A percentile compares a stretch with the other conserved stretches of the same genome.
Conservation (phyloP, 2,329 filamentous ascomycete genomes). For the Plectosphaerella plurivora region DNA sequence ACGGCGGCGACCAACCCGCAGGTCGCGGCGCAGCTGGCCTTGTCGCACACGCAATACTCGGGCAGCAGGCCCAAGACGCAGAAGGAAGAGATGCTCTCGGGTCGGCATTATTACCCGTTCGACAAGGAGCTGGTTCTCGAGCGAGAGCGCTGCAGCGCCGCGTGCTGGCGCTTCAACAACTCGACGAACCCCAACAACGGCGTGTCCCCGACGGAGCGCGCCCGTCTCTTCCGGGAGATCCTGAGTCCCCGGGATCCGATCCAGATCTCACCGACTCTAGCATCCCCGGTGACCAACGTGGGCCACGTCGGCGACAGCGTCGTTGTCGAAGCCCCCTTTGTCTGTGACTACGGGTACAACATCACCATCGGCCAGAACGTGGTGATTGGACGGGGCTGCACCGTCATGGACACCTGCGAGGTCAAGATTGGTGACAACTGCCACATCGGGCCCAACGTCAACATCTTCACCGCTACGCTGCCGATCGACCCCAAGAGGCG, state of each 20-base stretch:
- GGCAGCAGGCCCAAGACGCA: constrained; percentile 51
- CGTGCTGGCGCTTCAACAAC: constrained; percentile 83
- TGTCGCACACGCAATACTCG: constrained; percentile 49
- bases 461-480: constrained; percentile 72
- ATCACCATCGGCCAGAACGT: constrained; percentile 83
- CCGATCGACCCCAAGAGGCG: constrained; percentile 69
- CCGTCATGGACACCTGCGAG: constrained; percentile 79
- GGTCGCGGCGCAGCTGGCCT: constrained; percentile 53
- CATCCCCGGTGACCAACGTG: constrained; percentile 45
- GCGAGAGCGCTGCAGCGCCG: constrained; percentile 76
- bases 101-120: constrained; percentile 74
- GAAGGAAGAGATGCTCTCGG: constrained; percentile 85
- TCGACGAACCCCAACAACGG: constrained; percentile 70
- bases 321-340: constrained; percentile 82
- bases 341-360: constrained; percentile 94
- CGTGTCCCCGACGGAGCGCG: constrained; percentile 63
- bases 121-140: constrained; percentile 75
- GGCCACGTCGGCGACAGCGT: constrained; percentile 71
- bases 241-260: constrained; percentile 57
- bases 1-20: constrained; percentile 39
- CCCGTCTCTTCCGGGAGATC: constrained; percentile 67
- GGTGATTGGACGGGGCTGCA: constrained; percentile 76
- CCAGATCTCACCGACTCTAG: constrained; percentile 50
- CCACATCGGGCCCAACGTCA: constrained; percentile 79
- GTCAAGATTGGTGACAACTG: constrained; percentile 77